phyloP scores from a whole-genome alignment of 495 filamentous ascomycete genomes.

The Letharia lupina region DNA sequence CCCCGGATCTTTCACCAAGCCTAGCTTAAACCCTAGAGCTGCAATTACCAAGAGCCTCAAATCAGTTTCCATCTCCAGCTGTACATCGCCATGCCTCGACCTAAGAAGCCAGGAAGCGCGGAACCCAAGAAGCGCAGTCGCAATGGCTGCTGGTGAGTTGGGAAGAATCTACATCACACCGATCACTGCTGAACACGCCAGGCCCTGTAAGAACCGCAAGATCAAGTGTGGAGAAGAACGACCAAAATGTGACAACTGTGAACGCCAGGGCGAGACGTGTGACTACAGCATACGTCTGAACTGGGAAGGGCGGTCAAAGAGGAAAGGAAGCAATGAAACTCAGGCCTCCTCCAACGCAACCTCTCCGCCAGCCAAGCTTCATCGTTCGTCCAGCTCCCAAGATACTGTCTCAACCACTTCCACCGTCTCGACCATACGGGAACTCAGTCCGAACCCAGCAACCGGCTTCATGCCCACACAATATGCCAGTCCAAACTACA shows the following conservation, averaged over 20 bases:
- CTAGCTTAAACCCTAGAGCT: not conserved
- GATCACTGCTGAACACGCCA: conserved; percentile 28
- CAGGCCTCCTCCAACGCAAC: conserved; percentile 7
- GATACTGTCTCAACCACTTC: not conserved
- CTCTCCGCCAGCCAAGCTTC: not conserved
- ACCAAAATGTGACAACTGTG: conserved; percentile 69
- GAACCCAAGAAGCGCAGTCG: conserved; percentile 66
- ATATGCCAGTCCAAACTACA: conserved; percentile 5
- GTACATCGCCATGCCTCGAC: conserved; percentile 55
- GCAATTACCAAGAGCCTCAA: not conserved
- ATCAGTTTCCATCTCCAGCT: not conserved
- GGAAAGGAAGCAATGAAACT: conserved; percentile 31
- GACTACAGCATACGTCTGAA: conserved; percentile 82
- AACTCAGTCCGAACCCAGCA: conserved; percentile 8
- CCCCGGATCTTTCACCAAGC: not conserved
- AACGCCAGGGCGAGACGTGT: conserved; percentile 65
- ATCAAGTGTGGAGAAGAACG: conserved; percentile 85
- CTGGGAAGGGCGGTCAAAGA: conserved; percentile 58
- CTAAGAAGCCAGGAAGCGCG: conserved; percentile 55
- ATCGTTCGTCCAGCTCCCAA: conserved; percentile 6
- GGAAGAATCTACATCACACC: not conserved
- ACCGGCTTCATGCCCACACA: conserved; percentile 6
- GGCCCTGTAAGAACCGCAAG: conserved; percentile 79
- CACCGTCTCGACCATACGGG: conserved; percentile 10
- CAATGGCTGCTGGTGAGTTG: conserved; percentile 73